Percentiles rank a stretch among this genome's conserved stretches.
Evolutionary conservation across 371 early-diverging fungal genomes (phyloP).

Genomic region (Sporodiniella umbellata): DNA sequence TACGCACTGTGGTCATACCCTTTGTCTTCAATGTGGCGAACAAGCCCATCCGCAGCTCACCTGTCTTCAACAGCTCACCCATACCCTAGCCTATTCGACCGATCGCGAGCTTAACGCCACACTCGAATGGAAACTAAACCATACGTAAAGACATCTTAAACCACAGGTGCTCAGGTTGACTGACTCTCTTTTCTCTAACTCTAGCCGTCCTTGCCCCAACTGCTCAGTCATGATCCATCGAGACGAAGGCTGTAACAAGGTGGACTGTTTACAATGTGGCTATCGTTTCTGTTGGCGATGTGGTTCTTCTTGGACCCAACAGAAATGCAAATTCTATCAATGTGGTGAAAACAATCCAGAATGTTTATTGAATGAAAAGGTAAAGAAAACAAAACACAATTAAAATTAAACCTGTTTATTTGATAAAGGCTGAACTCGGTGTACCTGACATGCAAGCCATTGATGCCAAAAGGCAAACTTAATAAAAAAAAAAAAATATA

Average conservation of each 20-base stretch:
- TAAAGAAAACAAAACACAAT: constrained; percentile 1
- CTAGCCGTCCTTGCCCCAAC: constrained; percentile 63
- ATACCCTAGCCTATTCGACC: constrained; percentile 7
- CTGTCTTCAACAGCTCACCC: constrained; percentile 45
- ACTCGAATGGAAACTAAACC: constrained; percentile 50
- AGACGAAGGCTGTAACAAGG: constrained; percentile 79
- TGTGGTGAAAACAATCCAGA: constrained; percentile 19
- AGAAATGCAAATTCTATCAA: constrained; percentile 40
- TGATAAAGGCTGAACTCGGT: constrained; percentile 35
- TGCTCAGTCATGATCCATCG: constrained; percentile 72
- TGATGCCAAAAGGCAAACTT: constrained; percentile 20
- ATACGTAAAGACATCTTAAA: constrained; percentile 46
- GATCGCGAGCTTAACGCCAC: constrained; percentile 28
- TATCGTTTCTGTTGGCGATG: constrained; percentile 70
- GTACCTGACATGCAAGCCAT: constrained; percentile 41
- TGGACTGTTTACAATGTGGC: constrained; percentile 73
- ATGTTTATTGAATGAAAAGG: background rate
- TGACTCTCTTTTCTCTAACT: no score
- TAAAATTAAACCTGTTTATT: constrained; percentile 5
- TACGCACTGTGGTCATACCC: constrained; percentile 28
- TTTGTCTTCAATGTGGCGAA: constrained; percentile 59
- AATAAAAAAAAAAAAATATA: no score
- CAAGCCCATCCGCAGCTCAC: constrained; percentile 28
- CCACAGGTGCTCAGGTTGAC: no score
- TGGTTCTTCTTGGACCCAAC: constrained; percentile 39